These are phyloP conservation scores for Chlorokybus atmophyticus DNA, from an alignment of 139 green algal genomes.

Conservation along the genomic window DNA sequence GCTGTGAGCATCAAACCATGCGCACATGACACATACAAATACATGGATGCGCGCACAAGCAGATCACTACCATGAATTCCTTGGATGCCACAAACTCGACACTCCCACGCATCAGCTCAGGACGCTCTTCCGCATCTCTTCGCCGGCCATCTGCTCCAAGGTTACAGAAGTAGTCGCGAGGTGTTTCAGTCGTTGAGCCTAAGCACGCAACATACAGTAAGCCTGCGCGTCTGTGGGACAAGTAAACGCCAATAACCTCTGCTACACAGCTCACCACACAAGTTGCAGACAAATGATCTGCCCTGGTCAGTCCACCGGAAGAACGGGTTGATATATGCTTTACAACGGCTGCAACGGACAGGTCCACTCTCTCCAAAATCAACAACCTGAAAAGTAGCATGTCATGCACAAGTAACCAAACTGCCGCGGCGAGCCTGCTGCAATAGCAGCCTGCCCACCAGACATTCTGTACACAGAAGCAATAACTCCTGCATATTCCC, in stretches of 20 bases:
- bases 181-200: constrained; percentile 52
- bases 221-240: neutral
- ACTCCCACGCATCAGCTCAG: constrained; percentile 67
- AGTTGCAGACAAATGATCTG: constrained; percentile 76
- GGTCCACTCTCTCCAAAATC: constrained; percentile 57
- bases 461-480: no score
- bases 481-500: no score
- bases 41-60: no score
- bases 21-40: no score
- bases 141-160: constrained; percentile 55
- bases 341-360: constrained; percentile 80
- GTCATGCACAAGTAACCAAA: no score
- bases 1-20: no score
- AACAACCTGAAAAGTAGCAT: constrained; percentile 15
- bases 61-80: constrained; percentile 77
- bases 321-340: constrained; percentile 98
- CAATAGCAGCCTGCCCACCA: no score
- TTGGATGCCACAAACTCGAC: constrained; percentile 83
- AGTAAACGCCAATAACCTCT: no score
- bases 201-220: neutral
- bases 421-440: no score
- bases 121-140: constrained; percentile 56
- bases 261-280: constrained; percentile 45
- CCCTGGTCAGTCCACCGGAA: constrained; percentile 77
- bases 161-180: constrained; percentile 71